Evolutionary conservation across 163 green algal species (phyloP), one percentile per base, ranked within the genome.

Genomic region (Scenedesmus sp.): DNA sequence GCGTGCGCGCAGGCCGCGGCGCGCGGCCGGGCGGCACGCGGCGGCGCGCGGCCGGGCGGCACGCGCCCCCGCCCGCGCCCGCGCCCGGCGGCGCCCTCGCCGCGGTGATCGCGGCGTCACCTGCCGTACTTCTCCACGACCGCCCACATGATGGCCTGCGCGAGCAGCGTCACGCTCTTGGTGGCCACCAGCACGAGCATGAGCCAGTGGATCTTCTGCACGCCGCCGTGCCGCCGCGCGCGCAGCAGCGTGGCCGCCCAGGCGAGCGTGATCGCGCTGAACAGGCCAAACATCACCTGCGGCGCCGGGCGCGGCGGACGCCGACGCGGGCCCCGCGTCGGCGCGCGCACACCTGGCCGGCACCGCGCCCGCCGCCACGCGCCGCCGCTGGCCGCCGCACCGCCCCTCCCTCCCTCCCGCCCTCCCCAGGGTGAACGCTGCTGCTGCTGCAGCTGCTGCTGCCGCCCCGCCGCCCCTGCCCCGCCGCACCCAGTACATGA

Each of bases 101-200:
- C n/a, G n/a, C n/a, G n/a, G n/a, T n/a, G n/a, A n/a, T n/a, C n/a
- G n/a, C n/a, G n/a, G n/a, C n/a, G n/a, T n/a, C n/a, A n/a, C n/a
- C n/a, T n/a, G n/a, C n/a, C n/a, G n/a, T n/a, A n/a, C n/a, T n/a
- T n/a, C 62, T 91, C 86, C 71, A 98, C 93, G 48, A 93, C 88
- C 77, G 94, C 87, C 78, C 93, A 94, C 91, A 96, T 95, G 70
- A 90, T 84, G 18, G 91, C 88, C 77, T 95, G 92, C 13, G 85
- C 89, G 24, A 99, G 82, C 58, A 98, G 78, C 1, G 93, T 98
- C 4, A 98, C 85, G 2, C 91, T 82, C 80, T 98, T 98, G 77
- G 96, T 92, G 22, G 88, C 67, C 11, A 95, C 88, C 54, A 99
- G 90, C 39, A 80, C 81, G 6, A 87, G 84, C 96, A 98, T 99